These are phyloP conservation scores for Phialophora expanda DNA, from an alignment of 2,329 filamentous ascomycete species.

Conservation along the genomic window DNA sequence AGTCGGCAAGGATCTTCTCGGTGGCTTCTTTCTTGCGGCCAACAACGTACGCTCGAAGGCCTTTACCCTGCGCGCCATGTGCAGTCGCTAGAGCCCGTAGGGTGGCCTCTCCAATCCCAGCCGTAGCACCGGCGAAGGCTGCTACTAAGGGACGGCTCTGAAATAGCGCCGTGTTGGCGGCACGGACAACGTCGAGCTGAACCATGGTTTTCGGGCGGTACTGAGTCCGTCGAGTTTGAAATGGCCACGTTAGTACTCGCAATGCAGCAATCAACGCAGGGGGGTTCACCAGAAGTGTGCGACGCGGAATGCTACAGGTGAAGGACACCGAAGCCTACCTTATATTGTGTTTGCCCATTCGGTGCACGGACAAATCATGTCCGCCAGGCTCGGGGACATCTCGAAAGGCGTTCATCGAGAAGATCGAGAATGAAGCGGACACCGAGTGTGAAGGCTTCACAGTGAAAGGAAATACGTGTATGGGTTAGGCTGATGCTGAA, in stretches of 20 bases:
- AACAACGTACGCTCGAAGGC: constrained; percentile 44
- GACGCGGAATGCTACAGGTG: background rate
- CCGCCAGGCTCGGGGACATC: background rate
- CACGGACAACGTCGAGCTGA: constrained; percentile 17
- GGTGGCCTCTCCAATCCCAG: constrained; percentile 24
- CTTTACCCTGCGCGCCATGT: constrained; percentile 20
- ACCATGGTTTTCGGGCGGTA: background rate
- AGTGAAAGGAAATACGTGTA: background rate
- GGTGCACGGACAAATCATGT: background rate
- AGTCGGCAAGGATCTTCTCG: constrained; percentile 43
- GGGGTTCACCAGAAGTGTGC: background rate
- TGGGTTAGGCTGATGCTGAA: background rate
- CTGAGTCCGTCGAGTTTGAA: background rate
- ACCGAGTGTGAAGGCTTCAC: background rate
- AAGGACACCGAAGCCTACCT: background rate
- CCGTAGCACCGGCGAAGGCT: constrained; percentile 29
- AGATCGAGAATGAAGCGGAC: background rate
- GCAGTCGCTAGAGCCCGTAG: constrained; percentile 16
- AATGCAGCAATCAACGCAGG: background rate
- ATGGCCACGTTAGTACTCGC: background rate
- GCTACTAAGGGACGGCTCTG: constrained; percentile 22
- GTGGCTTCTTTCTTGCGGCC: constrained; percentile 41
- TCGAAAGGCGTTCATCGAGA: background rate
- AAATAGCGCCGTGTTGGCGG: constrained; percentile 16
- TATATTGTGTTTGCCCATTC: background rate